Base-by-base conservation (phyloP, 1,139 yeast genomes). In the Geotrichum histeridarum region DNA sequence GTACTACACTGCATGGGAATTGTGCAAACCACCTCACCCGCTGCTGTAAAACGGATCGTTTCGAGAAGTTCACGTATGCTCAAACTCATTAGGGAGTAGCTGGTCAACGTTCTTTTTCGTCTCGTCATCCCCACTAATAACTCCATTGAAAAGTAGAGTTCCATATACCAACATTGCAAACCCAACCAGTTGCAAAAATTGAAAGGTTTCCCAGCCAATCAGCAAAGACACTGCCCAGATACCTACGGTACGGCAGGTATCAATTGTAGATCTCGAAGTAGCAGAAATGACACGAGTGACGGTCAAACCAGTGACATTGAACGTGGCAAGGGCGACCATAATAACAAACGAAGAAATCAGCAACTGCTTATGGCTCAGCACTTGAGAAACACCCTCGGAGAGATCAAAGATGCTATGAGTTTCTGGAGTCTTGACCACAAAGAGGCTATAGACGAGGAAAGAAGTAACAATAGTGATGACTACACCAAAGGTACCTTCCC, bases 141-240 rank as follows among this genome's bases (percentile, higher is more conserved):
- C 86, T 2, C 86, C 86, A 64, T 87, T 86, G 72, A 84, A 87
- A 54, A 86, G 76, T 52, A 86, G 72, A 0, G 95, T 86, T 22
- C 95, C 95, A 59, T 79, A 76, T 4, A 86, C 91, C 55, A 86
- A 72, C 33, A 82, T 64, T 0, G 68, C 72, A 64, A 87, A 87
- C 0, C 95, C 95, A 14, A 78, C 48, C 35, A 83, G 71, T 67
- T 87, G 95, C 57, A 84, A 69, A 39, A 73, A 66, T 37, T 77
- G 75, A 71, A 86, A 86, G 0, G 74, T 63, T 69, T 87, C 95
- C 95, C 95, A 87, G 2, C 94, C 94, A 62, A 86, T 67, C n/a
- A 70, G 53, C 55, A 86, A 71, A 0, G 94, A 88, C n/a, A 84
- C 77, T 0, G 82, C 51, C 95, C 95, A 87, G 18, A 87, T 91